These are phyloP conservation scores for Mrakiaceae sp. DNA, from an alignment of 1,284 basidiomycete species.

Conservation along the genomic window DNA sequence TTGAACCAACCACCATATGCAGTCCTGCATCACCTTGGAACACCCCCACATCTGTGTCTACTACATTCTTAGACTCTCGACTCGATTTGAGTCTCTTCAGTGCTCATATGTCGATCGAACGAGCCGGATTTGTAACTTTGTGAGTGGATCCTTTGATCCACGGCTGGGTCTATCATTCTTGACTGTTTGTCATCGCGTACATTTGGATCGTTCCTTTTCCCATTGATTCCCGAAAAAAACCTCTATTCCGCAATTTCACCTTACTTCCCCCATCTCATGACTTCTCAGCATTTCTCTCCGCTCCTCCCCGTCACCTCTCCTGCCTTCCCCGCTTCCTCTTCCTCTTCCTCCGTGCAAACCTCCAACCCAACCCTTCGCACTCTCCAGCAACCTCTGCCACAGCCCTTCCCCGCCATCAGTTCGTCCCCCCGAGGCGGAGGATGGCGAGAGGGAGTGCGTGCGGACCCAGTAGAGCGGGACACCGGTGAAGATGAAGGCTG, in stretches of 20 bases:
- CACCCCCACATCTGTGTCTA: too few relatives aligned
- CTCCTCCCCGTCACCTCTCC: background rate
- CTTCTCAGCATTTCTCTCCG: conserved; percentile 44
- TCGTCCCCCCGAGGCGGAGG: too few relatives aligned
- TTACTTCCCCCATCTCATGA: background rate
- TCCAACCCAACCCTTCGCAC: conserved; percentile 28
- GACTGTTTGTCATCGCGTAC: background rate
- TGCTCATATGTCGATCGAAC: background rate
- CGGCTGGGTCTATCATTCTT: conserved; percentile 45
- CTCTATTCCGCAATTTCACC: background rate
- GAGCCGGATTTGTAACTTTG: background rate
- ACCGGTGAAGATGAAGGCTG: background rate
- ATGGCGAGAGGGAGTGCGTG: too few relatives aligned
- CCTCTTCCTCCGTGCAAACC: conserved; percentile 27
- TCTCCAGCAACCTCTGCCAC: conserved; percentile 15
- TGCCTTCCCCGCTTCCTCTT: background rate
- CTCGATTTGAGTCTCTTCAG: too few relatives aligned
- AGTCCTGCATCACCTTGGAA: too few relatives aligned
- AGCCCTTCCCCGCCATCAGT: too few relatives aligned
- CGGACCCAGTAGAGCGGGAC: background rate
- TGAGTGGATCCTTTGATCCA: background rate
- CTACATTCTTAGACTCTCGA: too few relatives aligned
- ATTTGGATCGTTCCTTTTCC: background rate
- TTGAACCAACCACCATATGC: too few relatives aligned
- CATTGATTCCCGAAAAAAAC: background rate